Evolutionary conservation across 1,139 yeast genomes (phyloP).

Genomic region (Yamadazyma atlantica): DNA sequence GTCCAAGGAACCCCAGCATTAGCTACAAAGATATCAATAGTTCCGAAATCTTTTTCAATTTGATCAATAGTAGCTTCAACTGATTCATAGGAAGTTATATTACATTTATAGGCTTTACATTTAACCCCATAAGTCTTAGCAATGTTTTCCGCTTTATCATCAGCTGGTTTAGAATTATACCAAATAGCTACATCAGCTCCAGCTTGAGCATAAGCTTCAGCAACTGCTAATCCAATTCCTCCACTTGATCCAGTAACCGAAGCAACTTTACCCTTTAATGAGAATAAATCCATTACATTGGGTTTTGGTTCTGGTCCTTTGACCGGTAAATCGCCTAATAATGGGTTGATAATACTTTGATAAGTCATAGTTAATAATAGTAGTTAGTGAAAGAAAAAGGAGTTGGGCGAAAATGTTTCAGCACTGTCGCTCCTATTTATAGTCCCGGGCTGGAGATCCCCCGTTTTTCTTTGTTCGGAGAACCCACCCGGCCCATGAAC

Average conservation of each 20-base stretch:
- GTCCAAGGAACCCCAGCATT: constrained; percentile 93
- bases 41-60: constrained; percentile 68
- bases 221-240: constrained; percentile 84
- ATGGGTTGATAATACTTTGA: constrained; percentile 22
- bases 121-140: constrained; percentile 63
- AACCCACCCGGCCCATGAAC: no score
- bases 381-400: background rate
- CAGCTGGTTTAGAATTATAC: constrained; percentile 58
- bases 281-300: constrained; percentile 51
- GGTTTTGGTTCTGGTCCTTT: constrained; percentile 28
- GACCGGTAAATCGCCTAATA: constrained; percentile 29
- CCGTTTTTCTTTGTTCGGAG: no score
- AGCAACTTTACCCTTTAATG: constrained; percentile 81
- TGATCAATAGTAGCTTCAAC: constrained; percentile 58
- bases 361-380: constrained; percentile 12
- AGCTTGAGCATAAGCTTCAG: constrained; percentile 84
- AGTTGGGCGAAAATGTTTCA: background rate
- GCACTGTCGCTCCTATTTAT: constrained; percentile 1
- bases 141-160: constrained; percentile 56
- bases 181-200: constrained; percentile 90
- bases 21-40: constrained; percentile 82
- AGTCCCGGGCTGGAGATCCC: background rate
- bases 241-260: constrained; percentile 86
- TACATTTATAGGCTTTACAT: constrained; percentile 71
- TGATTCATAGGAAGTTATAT: constrained; percentile 56